Conservation (phyloP, 2,329 filamentous ascomycete species). For the Ceratocystis albifundus region DNA sequence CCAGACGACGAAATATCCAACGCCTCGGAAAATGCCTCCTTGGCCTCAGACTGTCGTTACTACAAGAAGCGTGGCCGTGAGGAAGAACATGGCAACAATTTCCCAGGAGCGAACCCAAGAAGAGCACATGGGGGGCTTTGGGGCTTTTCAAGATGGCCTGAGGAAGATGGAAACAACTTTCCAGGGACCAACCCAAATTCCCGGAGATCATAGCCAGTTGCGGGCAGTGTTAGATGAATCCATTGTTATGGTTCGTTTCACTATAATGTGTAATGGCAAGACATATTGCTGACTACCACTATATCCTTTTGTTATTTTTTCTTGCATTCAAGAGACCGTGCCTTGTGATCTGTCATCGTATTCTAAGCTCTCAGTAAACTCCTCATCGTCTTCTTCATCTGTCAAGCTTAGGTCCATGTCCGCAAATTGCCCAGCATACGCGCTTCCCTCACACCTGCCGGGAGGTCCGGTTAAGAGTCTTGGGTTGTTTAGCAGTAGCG, state of each 20-base stretch:
- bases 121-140: conserved; percentile 10
- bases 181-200: conserved; percentile 17
- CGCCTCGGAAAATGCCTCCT: neutral
- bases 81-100: conserved; percentile 23
- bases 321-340: neutral
- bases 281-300: neutral
- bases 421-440: neutral
- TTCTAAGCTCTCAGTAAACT: neutral
- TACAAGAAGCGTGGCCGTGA: conserved; percentile 3
- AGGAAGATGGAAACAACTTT: conserved; percentile 22
- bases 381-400: neutral
- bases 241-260: neutral
- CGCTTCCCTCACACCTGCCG: neutral
- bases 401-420: neutral
- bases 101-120: conserved; percentile 21
- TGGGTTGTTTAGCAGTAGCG: neutral
- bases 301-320: neutral
- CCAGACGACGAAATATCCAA: conserved; percentile 7
- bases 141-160: conserved; percentile 6
- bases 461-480: neutral
- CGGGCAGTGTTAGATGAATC: neutral
- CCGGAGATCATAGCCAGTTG: neutral
- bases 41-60: neutral
- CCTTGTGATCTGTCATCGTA: neutral
- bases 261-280: no score